Base-by-base conservation (phyloP, 768 basidiomycete genomes). In the Asterophora parasitica region DNA sequence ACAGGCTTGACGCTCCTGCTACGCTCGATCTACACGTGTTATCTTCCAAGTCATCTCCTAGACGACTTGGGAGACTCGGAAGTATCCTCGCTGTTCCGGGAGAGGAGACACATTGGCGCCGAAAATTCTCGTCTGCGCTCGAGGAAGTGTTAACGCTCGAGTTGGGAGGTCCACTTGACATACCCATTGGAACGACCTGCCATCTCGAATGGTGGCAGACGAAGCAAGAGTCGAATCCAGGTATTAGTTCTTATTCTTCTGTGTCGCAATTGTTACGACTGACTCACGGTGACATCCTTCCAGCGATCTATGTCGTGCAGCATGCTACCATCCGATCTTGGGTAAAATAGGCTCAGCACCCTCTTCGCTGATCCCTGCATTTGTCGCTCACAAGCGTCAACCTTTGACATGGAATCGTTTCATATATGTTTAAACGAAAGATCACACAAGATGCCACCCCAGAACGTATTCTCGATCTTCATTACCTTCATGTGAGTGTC, bases 121-220 rank as follows among this genome's bases (percentile, higher is more conserved):
- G 33, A 15, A 46, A 4, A 35, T 8, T 46, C 6, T 35, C 44
- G 13, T 46, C 32, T 20, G 9, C 23, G 44, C n/a, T 46, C 11
- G 44, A 46, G 31, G 44, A 46, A 15, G 33, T 46, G 12, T 26
- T 46, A 12, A 46, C 44, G 12, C 16, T 46, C 6, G 44, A 46
- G 19, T 17, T 46, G 12, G 32, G 10, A 20, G 35, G 44, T 30
- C 20, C 44, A 4, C 47, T 13, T 40, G 38, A 40, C n/a, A 27
- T 40, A 20, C 38, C 38, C 16, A 12, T 40, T 10, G 16, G 38
- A 6, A 40, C 26, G 19, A 40, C 19, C 3, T 40, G 38, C 17
- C 13, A 40, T 20, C 38, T 40, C 38, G 38, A 40, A 15, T 40
- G 38, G 38, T 40, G 38, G 38, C 38, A 40, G 23, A 27, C 9